Percentiles rank a stretch among this genome's conserved stretches.
Evolutionary conservation across 225 moss, liverwort and hornwort genomes (phyloP).

Genomic region (Neckera pumila): DNA sequence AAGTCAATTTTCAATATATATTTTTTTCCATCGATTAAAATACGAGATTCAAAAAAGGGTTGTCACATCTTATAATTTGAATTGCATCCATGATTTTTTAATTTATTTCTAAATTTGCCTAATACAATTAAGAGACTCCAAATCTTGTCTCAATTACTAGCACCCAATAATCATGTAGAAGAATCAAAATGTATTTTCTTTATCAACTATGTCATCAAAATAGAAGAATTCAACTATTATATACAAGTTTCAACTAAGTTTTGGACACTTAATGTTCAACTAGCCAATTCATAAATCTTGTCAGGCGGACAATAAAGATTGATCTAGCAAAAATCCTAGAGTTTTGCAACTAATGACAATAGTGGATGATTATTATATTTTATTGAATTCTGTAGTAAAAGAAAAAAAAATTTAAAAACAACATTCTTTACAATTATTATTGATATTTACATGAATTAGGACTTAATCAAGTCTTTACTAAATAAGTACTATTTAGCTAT

Average conservation of each 20-base stretch:
- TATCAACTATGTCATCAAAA: not conserved
- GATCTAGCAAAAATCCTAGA: not conserved
- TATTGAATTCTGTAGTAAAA: not conserved
- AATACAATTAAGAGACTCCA: not conserved
- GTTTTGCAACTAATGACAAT: not conserved
- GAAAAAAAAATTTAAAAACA: not conserved
- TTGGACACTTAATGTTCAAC: fast-evolving
- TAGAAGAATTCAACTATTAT: not conserved
- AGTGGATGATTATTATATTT: not conserved
- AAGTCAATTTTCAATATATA: not conserved
- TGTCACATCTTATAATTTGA: not conserved
- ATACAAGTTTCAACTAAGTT: not conserved
- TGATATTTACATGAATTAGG: not conserved
- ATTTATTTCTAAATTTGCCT: not conserved
- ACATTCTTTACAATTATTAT: not conserved
- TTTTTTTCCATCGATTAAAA: not conserved
- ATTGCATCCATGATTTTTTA: not conserved
- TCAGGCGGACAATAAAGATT: fast-evolving
- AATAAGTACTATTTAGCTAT: not conserved
- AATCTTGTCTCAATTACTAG: not conserved
- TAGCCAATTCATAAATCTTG: not conserved
- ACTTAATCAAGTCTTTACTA: not conserved
- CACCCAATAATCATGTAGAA: not conserved
- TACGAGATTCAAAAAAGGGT: not conserved
- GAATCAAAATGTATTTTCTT: not conserved